These are phyloP conservation scores for Chlorophyllum brunneum DNA, from an alignment of 768 basidiomycete genomes.

Conservation along the genomic window DNA sequence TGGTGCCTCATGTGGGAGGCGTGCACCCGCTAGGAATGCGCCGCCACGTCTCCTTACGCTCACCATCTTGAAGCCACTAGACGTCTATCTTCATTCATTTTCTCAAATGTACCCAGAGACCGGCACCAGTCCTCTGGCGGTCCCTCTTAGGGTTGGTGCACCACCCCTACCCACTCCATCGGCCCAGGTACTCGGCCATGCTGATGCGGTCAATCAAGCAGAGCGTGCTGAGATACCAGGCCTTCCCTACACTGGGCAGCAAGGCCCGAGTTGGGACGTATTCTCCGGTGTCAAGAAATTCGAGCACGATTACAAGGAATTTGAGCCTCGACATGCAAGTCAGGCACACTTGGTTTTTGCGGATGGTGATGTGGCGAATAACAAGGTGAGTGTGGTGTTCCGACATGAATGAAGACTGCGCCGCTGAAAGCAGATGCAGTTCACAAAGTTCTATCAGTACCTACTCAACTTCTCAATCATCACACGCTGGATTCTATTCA, in stretches of 20 bases:
- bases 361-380: conserved; percentile 58
- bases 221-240: conserved; percentile 11
- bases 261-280: conserved; percentile 48
- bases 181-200: too few species aligned
- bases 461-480: conserved; percentile 73
- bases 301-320: conserved; percentile 54
- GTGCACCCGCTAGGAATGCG: too few species aligned
- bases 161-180: too few species aligned
- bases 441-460: conserved; percentile 66
- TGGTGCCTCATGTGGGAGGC: too few species aligned
- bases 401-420: background rate
- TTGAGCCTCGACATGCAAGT: conserved; percentile 50
- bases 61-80: too few species aligned
- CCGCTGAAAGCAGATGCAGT: conserved; percentile 30
- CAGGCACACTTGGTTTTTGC: conserved; percentile 51
- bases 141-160: too few species aligned
- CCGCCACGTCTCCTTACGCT: too few species aligned
- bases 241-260: conserved; percentile 12
- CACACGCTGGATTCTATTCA: conserved; percentile 77
- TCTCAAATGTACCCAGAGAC: too few species aligned
- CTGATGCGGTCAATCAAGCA: too few species aligned
- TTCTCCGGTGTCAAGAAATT: conserved; percentile 46
- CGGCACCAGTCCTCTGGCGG: too few species aligned
- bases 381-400: conserved; percentile 36
- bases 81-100: too few species aligned